Base-by-base conservation (phyloP, 352 stramenopile genomes). In the Thalassiosira hispida region DNA sequence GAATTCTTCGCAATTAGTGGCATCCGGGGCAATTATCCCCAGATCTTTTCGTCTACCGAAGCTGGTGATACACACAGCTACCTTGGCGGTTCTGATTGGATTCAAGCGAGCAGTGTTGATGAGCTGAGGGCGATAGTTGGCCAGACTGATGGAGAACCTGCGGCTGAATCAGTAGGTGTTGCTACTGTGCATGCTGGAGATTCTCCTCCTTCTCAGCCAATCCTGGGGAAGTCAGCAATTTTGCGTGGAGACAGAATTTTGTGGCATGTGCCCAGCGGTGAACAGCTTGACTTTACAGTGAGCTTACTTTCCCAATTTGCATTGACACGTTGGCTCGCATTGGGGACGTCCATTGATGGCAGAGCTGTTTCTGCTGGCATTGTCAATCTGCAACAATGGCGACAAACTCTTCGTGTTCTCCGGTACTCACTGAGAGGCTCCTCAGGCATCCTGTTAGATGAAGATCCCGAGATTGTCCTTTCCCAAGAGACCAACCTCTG, bases 341-440 rank as follows among this genome's bases (percentile, higher is more conserved):
- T 87, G 40, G 79, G 73, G 33, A 65, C 16, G 3, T 65, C 33
- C 27, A 52, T 27, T 20, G 11, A 44, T 57, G 31, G 38, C 27
- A 72, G 52, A 42, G 11, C 33, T 42, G 5, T 11, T 42, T 42
- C 33, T 53, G 44, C 1, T 33, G 25, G 46, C n/a, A 52, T 27
- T 33, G 49, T 77, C 22, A 69, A 81, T 63, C 49, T 88, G n/a
- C 52, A 66, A 25, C 57, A 85, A 66, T 88, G 81, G 81, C 65
- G 76, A 46, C 52, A 80, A 33, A 66, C 51, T 8, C 62, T 92
- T 2, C 77, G 85, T 61, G 47, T 90, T 35, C 64, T 92, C 62
- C 67, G 86, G 11, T 94, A 94, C 65, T 63, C 81, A 22, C 63
- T 94, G n/a, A 83, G 89, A 76, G 88, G 88, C 59, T 87, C 80